Evolutionary conservation across 305 asterid genomes (phyloP), one percentile per base, ranked within the genome.

Genomic region (Fraxinus sp.): DNA sequence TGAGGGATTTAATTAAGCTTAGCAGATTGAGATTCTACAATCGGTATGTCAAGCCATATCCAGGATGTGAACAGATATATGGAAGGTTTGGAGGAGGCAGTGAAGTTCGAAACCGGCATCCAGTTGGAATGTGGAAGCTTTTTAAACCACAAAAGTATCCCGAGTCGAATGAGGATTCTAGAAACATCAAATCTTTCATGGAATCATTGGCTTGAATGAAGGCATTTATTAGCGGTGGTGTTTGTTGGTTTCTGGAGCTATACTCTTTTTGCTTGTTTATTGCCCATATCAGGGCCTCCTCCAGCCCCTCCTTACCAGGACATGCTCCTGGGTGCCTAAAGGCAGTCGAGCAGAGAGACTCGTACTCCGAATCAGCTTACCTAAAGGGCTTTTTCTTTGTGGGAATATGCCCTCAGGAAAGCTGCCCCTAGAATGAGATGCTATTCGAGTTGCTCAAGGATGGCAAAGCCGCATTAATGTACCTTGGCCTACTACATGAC

Each of bases 91-190:
- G 86, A 36, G 80, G 76, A 71, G 86, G 74, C 52, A 80, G 68
- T 76, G 80, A 79, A 44, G 86, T 52, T 82, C 89, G 77, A 73
- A 89, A 57, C 37, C 88, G 85, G 24, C 97, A 91, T 84, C 95
- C 97, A 2, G 87, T 87, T 71, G 99, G 97, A 71, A 79, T 95
- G 94, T 95, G 98, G 99, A 95, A 91, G 89, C 95, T 93, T 79
- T 94, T 95, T 71, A 83, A 22, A 87, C 99, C 98, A 33, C 86
- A 84, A 5, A 83, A 81, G 86, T 82, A 85, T 88, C 87, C 83
- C 0, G 77, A 83, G 76, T 85, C 91, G 16, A 57, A 36, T 16
- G 84, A 92, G 49, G 98, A 93, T 86, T 87, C 85, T 59, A 79
- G 80, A 87, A 89, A 88, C 81, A 86, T 95, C 37, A 90, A 83